A percentile compares a stretch with the other conserved stretches of the same genome.
Evolutionary conservation across 2,329 filamentous ascomycete species (phyloP).

Genomic region (Colletotrichum kahawae): DNA sequence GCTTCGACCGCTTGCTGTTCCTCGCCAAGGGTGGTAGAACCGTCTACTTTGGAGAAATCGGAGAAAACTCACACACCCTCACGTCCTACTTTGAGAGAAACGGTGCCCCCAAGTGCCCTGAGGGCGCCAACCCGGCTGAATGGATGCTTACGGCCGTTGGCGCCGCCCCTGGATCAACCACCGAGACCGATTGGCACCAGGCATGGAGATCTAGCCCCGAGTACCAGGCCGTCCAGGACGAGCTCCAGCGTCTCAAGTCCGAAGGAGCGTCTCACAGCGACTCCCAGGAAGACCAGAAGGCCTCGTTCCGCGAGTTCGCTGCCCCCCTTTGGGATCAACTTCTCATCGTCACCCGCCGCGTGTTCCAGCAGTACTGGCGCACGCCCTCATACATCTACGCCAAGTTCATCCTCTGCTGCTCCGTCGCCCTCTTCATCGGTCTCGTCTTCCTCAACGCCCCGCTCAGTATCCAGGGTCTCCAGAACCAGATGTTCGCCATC

Average conservation of each 20-base stretch:
- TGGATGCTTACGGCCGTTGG: slow-evolving; percentile 42
- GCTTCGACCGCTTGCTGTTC: slow-evolving; percentile 24
- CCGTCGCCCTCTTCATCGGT: slow-evolving; percentile 61
- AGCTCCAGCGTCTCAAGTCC: slow-evolving; percentile 25
- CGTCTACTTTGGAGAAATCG: slow-evolving; percentile 60
- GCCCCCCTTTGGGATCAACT: slow-evolving; percentile 66
- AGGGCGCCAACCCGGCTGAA: slow-evolving; percentile 57
- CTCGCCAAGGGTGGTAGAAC: slow-evolving; percentile 35
- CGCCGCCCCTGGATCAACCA: slow-evolving; percentile 48
- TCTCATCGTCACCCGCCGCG: slow-evolving; percentile 46
- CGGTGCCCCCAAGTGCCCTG: slow-evolving; percentile 51
- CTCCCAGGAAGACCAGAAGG: neutral
- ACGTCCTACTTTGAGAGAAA: slow-evolving; percentile 58
- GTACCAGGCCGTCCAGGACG: slow-evolving; percentile 23
- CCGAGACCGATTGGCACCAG: slow-evolving; percentile 52
- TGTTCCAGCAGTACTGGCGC: slow-evolving; percentile 82
- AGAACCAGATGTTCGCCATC: slow-evolving; percentile 69
- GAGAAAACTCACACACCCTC: slow-evolving; percentile 50
- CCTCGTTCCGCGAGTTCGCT: slow-evolving; percentile 53
- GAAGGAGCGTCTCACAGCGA: neutral
- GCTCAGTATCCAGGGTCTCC: slow-evolving; percentile 64
- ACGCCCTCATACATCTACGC: slow-evolving; percentile 78
- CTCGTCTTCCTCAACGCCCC: slow-evolving; percentile 66
- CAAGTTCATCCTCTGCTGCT: slow-evolving; percentile 62
- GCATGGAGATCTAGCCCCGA: slow-evolving; percentile 51